Percentiles rank a stretch among this genome's conserved stretches.
These are phyloP conservation scores for Collybia nuda DNA, from an alignment of 768 basidiomycete genomes.

Conservation along the genomic window DNA sequence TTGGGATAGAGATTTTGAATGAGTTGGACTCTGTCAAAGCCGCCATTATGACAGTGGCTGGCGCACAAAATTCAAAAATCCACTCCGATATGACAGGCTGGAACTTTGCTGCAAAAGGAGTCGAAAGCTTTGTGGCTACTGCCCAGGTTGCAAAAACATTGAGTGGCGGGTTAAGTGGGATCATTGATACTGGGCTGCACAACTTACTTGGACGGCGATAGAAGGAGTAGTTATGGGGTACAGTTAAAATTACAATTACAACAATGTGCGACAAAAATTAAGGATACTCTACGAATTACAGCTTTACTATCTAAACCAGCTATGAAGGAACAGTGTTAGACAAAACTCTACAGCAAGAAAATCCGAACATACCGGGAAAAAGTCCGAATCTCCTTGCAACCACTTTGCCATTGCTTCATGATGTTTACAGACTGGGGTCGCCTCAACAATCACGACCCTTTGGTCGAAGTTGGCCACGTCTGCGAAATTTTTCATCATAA, in stretches of 20 bases:
- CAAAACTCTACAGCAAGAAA: neutral
- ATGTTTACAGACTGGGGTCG: neutral
- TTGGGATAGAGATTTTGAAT: slow-evolving; percentile 89
- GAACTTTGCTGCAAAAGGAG: slow-evolving; percentile 40
- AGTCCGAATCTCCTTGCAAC: neutral
- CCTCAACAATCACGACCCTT: slow-evolving; percentile 4
- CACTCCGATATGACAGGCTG: slow-evolving; percentile 22
- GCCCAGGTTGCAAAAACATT: slow-evolving; percentile 29
- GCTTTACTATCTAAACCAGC: neutral
- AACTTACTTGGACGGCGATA: slow-evolving; percentile 24
- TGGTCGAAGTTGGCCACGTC: slow-evolving; percentile 1
- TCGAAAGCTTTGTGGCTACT: slow-evolving; percentile 41
- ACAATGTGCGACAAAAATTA: no score
- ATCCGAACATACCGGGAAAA: neutral
- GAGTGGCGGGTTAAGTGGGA: slow-evolving; percentile 21
- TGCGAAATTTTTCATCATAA: slow-evolving; percentile 4
- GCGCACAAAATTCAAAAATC: slow-evolving; percentile 25
- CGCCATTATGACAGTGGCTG: slow-evolving; percentile 81
- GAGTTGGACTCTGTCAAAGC: slow-evolving; percentile 84
- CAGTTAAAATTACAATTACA: no score
- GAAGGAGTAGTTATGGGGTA: no score
- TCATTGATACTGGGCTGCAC: slow-evolving; percentile 26
- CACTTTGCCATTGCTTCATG: slow-evolving; percentile 5
- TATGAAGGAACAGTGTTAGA: neutral
- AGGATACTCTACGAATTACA: no score